Base-by-base conservation (phyloP, 805 yeast species). In the Dipodascopsis uninucleata region DNA sequence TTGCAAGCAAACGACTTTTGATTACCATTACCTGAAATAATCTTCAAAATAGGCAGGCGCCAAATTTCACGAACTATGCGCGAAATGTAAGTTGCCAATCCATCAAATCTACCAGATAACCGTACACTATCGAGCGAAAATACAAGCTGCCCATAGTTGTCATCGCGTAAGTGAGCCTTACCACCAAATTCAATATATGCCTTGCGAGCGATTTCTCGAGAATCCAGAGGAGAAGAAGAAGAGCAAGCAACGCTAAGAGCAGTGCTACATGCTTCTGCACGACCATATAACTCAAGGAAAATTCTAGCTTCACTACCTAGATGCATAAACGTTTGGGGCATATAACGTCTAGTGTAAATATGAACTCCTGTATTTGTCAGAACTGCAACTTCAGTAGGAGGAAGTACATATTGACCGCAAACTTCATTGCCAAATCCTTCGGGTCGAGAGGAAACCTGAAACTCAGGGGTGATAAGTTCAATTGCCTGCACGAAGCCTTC, bases 101-200 rank as follows among this genome's bases (percentile, higher is more conserved):
- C 97, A 62, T 86, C 89, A 58, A 89, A 88, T 55, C 96, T 72
- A 56, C 95, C 95, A 65, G 96, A 85, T 49, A 93, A 73, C 24
- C 85, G 78, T n/a, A 90, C 95, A 21, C 50, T 41, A 14, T 56
- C 62, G 4, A 57, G 39, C 5, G 56, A 42, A 16, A 54, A 37
- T 29, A 43, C 45, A 2, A 31, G 36, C 17, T 40, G 34, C 12
- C 43, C 56, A 26, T 39, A 45, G 24, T 44, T 41, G 25, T 63
- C 65, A 25, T 57, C 61, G 23, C 55, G 52, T 14, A 62, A 31
- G 36, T 58, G 64, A 3, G 68, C 63, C 26, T 49, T 48, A 14
- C 69, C 70, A n/a, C 70, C 69, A 33, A 56, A 52, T 31, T 65
- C 69, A 36, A 65, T 57, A 44, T 53, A 66, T 20, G 60, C 60